These are phyloP conservation scores for Rhynchosporium agropyri DNA, from an alignment of 2,329 filamentous ascomycete genomes.

Conservation along the genomic window DNA sequence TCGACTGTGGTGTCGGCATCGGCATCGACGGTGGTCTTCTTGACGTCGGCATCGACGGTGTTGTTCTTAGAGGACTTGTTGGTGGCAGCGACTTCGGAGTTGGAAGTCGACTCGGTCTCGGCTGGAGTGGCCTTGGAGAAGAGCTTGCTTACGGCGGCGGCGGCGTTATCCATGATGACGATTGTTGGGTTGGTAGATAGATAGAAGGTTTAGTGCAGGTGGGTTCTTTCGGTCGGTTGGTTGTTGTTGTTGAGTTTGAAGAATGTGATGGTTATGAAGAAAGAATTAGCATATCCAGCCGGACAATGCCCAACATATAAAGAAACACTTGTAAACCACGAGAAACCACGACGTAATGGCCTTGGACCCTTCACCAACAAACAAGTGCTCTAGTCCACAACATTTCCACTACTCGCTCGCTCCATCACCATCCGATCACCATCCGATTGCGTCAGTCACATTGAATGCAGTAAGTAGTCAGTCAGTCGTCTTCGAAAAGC, in stretches of 20 bases:
- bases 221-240: too few species aligned
- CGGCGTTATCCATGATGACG: constrained; percentile 28
- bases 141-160: constrained; percentile 27
- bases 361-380: not conserved
- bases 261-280: not conserved
- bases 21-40: not conserved
- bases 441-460: constrained; percentile 9
- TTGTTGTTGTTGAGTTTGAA: not conserved
- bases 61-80: constrained; percentile 13
- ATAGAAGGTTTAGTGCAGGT: not conserved
- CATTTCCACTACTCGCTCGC: not conserved
- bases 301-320: constrained; percentile 5
- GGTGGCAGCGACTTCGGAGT: not conserved
- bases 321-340: not conserved
- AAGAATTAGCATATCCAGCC: too few species aligned
- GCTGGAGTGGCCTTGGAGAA: constrained; percentile 22
- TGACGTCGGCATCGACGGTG: not conserved
- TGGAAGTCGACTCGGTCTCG: constrained; percentile 9
- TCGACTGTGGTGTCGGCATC: constrained; percentile 29
- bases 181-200: not conserved
- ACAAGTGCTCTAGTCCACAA: not conserved
- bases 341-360: constrained; percentile 1
- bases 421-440: not conserved
- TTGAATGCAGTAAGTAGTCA: not conserved
- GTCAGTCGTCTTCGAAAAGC: not conserved